Evolutionary conservation across 2,329 filamentous ascomycete genomes (phyloP), one percentile per base, ranked within the genome.

Genomic region (Dothidotthia symphoricarpi): DNA sequence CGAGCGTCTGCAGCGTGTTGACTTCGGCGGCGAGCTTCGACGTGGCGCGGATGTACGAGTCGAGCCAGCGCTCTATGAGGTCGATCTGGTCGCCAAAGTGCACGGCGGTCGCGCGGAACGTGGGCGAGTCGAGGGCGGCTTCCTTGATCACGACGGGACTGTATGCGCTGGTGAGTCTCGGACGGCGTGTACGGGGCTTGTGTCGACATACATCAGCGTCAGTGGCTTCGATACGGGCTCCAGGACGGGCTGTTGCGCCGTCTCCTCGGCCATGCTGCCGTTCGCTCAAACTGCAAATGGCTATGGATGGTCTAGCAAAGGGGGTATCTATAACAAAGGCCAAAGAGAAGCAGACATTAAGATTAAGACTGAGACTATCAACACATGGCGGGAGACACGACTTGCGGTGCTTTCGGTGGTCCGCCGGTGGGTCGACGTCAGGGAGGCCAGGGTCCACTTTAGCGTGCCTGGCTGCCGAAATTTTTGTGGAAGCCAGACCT

Each of bases 1-100:
- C 82, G 8, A 85, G 78, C 39, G 84, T 80, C 62, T 98, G 93
- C 49, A 98, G 77, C 2, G 80, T 77, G 34, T 80, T 74, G 44
- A 94, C 77, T 63, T 86, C 83, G 39, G 76, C 68, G 12, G 77
- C 74, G 17, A 88, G 71, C 62, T 77, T 82, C 15, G 74, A 75
- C 6, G 81, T 76, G 11, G 81, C 75, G 63, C 75, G 81, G 42
- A 82, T 68, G 59, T 84, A 86, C 31, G 75, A 76, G 37, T 85
- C 89, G 19, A 98, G 85, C 93, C 93, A 98, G 76, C 81, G 82
- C 69, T 97, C 93, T 43, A 97, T 79, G 39, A 82, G 78, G 51
- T 97, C 93, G 57, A 95, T 81, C 71, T 98, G 91, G 51, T 97
- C 93, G 47, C 82, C 78, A 63, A 95, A 95, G 70, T 96, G 88